These are phyloP conservation scores for Cubamyces lactineus DNA, from an alignment of 768 basidiomycete genomes.

Conservation along the genomic window DNA sequence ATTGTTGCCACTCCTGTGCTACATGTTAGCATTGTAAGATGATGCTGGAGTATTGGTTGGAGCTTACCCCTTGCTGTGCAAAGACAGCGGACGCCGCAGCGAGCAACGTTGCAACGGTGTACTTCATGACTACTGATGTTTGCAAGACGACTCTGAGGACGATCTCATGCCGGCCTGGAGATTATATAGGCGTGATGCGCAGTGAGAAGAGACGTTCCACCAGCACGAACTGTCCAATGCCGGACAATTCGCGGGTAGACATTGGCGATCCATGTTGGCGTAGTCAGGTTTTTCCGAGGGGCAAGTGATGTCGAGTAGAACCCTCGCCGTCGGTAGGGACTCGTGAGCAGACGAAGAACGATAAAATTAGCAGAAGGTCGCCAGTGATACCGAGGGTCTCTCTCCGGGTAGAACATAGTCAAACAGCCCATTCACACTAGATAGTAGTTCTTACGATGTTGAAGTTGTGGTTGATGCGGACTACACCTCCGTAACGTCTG, in stretches of 20 bases:
- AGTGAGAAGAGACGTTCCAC: not conserved
- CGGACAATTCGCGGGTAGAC: conserved; percentile 22
- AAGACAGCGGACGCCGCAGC: conserved; percentile 28
- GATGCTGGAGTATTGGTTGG: not conserved
- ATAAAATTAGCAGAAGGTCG: conserved; percentile 2
- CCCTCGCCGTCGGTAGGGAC: not conserved
- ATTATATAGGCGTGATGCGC: conserved; percentile 16
- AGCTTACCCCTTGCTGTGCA: conserved; percentile 30
- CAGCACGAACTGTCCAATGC: not conserved
- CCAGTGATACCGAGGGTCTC: not conserved
- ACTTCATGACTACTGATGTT: conserved; percentile 26
- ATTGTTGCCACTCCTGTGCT: conserved; percentile 32
- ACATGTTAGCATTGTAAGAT: not conserved
- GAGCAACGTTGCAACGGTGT: conserved; percentile 27
- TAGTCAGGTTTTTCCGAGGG: conserved; percentile 18
- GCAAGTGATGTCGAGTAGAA: not conserved
- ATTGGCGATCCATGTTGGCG: conserved; percentile 2
- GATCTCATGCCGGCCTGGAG: not conserved
- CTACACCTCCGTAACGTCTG: too few relatives aligned
- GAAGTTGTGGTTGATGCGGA: too few relatives aligned
- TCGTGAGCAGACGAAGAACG: conserved; percentile 8
- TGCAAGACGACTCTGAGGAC: conserved; percentile 1
- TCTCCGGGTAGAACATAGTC: not conserved
- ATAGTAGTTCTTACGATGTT: too few relatives aligned
- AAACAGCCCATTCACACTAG: too few relatives aligned